These are phyloP conservation scores for Clonostachys chloroleuca DNA, from an alignment of 2,329 filamentous ascomycete species.

Conservation along the genomic window DNA sequence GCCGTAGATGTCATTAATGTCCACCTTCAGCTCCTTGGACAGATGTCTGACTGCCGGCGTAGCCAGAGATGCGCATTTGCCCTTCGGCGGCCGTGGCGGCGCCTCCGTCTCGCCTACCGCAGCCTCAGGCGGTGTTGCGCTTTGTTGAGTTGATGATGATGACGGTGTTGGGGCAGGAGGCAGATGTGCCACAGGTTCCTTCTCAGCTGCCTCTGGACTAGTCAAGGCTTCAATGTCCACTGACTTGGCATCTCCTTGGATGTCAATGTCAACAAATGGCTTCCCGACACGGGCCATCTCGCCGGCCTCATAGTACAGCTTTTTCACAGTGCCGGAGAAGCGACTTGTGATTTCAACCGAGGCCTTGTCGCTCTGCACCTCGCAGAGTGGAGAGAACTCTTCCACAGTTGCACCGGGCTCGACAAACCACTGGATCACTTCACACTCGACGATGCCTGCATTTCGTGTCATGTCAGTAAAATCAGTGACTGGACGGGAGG, in stretches of 20 bases:
- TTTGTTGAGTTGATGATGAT: neutral
- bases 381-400: conserved; percentile 96
- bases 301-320: conserved; percentile 89
- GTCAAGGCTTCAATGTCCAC: conserved; percentile 26
- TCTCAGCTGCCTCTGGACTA: conserved; percentile 20
- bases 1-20: conserved; percentile 74
- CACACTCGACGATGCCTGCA: conserved; percentile 91
- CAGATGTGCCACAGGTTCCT: conserved; percentile 14
- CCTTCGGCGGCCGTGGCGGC: conserved; percentile 29
- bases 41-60: conserved; percentile 91
- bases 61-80: conserved; percentile 71
- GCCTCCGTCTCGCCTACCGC: neutral
- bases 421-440: conserved; percentile 99
- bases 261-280: conserved; percentile 92
- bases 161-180: conserved; percentile 7
- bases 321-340: conserved; percentile 94
- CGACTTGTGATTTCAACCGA: conserved; percentile 88
- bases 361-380: conserved; percentile 98
- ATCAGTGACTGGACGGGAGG: neutral
- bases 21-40: conserved; percentile 71
- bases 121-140: neutral
- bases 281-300: conserved; percentile 96
- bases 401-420: conserved; percentile 92
- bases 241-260: conserved; percentile 66
- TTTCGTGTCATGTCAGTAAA: neutral